These are phyloP conservation scores for Oxytropis ochrocephala DNA, from an alignment of 306 rosid species.

Conservation along the genomic window DNA sequence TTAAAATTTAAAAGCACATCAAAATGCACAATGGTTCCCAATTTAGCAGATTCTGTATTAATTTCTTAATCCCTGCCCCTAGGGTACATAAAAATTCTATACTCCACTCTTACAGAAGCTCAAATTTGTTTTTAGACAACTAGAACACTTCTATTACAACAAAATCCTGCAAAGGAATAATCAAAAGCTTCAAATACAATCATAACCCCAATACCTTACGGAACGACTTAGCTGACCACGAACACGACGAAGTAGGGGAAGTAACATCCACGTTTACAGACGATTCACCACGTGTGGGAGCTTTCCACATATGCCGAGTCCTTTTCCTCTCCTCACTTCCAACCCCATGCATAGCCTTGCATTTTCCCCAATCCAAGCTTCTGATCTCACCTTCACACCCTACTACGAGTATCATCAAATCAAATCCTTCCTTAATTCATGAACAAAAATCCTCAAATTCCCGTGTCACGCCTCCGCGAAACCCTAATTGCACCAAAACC, in stretches of 20 bases:
- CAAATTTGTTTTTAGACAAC: background rate
- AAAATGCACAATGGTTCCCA: background rate
- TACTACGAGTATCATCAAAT: conserved; percentile 36
- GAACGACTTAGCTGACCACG: conserved; percentile 43
- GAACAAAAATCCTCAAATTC: conserved; percentile 4
- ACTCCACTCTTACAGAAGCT: background rate
- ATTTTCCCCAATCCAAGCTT: conserved; percentile 44
- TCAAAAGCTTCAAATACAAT: background rate
- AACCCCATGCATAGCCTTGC: conserved; percentile 72
- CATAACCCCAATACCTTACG: conserved; percentile 36
- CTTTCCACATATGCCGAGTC: conserved; percentile 60
- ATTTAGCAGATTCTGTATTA: background rate
- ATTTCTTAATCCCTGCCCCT: background rate
- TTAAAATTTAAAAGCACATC: background rate
- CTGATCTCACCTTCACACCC: conserved; percentile 36
- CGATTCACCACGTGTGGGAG: conserved; percentile 39
- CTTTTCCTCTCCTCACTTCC: conserved; percentile 48
- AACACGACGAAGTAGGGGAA: conserved; percentile 34
- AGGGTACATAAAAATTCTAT: background rate
- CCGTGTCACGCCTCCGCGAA: background rate
- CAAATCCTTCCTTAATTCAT: conserved; percentile 27
- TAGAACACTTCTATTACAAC: background rate
- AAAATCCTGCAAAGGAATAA: background rate
- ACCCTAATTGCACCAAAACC: conserved; percentile 38
- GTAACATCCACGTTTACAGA: conserved; percentile 34